Evolutionary conservation across 495 filamentous ascomycete species (phyloP).

Genomic region (Trichoderma asperelloides): DNA sequence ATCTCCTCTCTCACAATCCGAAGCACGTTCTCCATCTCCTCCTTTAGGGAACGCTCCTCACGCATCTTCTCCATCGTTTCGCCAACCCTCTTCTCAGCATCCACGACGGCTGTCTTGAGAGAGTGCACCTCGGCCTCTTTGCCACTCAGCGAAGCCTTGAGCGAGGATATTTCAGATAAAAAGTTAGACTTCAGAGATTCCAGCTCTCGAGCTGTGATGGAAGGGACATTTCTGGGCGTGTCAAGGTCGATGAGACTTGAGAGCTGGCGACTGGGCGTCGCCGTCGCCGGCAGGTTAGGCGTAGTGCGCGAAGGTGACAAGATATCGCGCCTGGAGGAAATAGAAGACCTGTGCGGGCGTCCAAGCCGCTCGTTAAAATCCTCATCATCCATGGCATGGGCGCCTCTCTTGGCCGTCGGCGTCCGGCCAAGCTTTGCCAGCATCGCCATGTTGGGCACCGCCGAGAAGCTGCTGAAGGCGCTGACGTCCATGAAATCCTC

Average conservation of each 20-base stretch:
- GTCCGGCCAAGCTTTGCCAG: constrained; percentile 58
- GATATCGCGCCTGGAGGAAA: constrained; percentile 19
- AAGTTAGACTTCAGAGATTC: constrained; percentile 85
- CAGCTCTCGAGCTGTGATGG: constrained; percentile 82
- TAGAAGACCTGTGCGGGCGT: constrained; percentile 31
- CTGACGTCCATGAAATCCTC: constrained; percentile 59
- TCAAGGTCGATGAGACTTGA: constrained; percentile 82
- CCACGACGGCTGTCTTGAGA: constrained; percentile 74
- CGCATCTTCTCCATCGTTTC: constrained; percentile 72
- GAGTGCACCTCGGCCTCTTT: constrained; percentile 82
- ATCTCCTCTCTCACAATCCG: constrained; percentile 74
- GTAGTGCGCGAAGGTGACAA: constrained; percentile 20
- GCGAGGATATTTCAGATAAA: constrained; percentile 78
- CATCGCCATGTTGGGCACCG: constrained; percentile 79
- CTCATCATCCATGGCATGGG: constrained; percentile 11
- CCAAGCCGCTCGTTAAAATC: constrained; percentile 78
- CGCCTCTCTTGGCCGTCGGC: constrained; percentile 20
- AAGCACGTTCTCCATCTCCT: constrained; percentile 78
- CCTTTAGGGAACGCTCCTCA: constrained; percentile 59
- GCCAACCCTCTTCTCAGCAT: constrained; percentile 87
- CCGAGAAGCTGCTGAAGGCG: constrained; percentile 78
- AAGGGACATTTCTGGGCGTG: constrained; percentile 85
- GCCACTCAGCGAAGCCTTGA: constrained; percentile 80
- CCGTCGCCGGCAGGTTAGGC: constrained; percentile 18
- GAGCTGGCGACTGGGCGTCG: constrained; percentile 12